Conservation (phyloP, 1,284 basidiomycete species). For the Puccinia coronata region DNA sequence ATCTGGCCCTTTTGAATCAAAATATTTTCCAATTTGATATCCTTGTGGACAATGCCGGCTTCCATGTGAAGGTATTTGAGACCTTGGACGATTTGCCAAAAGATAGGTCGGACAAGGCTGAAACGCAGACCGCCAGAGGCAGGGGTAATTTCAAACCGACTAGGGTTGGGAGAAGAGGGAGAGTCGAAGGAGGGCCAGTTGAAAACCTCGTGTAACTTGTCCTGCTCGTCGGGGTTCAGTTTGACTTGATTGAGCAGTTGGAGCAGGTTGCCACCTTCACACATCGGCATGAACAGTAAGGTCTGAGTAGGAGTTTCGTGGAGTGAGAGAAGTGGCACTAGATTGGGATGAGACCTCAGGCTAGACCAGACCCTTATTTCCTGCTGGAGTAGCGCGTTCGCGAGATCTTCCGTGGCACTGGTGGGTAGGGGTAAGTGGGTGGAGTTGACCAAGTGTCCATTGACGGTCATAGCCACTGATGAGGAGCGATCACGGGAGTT, state of each 20-base stretch:
- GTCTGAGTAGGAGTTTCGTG: slow-evolving; percentile 70
- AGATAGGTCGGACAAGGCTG: slow-evolving; percentile 74
- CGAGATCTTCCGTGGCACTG: slow-evolving; percentile 61
- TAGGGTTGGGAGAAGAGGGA: slow-evolving; percentile 1
- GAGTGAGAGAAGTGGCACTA: slow-evolving; percentile 76
- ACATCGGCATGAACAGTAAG: slow-evolving; percentile 79
- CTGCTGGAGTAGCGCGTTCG: slow-evolving; percentile 66
- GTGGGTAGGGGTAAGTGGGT: slow-evolving; percentile 62
- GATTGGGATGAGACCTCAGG: slow-evolving; percentile 67
- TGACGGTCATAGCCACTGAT: slow-evolving; percentile 36
- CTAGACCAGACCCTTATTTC: slow-evolving; percentile 79
- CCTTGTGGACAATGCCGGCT: slow-evolving; percentile 77
- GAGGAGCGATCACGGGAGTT: slow-evolving; percentile 47
- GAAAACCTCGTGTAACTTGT: slow-evolving; percentile 33
- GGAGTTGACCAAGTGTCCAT: slow-evolving; percentile 62
- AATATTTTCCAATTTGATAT: slow-evolving; percentile 96
- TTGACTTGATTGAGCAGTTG: slow-evolving; percentile 69
- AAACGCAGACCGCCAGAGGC: slow-evolving; percentile 51
- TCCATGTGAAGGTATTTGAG: slow-evolving; percentile 81
- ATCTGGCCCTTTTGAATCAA: slow-evolving; percentile 78
- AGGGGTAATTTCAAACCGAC: not conserved
- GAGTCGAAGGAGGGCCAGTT: slow-evolving; percentile 23
- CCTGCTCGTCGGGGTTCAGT: slow-evolving; percentile 13
- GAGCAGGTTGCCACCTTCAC: slow-evolving; percentile 79
- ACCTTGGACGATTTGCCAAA: slow-evolving; percentile 83